Evolutionary conservation across 495 filamentous ascomycete species (phyloP), one percentile per base, ranked within the genome.

Genomic region (Lophiostoma macrostomum): DNA sequence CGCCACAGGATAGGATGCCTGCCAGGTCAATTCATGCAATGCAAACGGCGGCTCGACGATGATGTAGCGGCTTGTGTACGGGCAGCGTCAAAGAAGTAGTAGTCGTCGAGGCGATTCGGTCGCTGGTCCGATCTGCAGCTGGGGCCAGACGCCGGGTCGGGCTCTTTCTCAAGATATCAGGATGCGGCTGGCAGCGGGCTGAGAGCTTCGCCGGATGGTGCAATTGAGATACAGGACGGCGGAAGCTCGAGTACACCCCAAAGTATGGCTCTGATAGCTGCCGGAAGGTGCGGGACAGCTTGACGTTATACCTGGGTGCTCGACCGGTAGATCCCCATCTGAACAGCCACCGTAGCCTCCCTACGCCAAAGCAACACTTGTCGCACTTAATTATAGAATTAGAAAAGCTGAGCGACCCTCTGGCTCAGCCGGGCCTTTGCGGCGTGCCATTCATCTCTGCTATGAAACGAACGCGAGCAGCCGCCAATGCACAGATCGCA

Each of bases 401-500:
- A 37, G 34, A 12, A n/a, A 12, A 37, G 34, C 34, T 37, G 34
- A 37, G 20, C 34, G n/a, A 18, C 34, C 34, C 29, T 32, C 8
- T 7, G n/a, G n/a, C 7, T 32, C 29, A 32, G 7, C n/a, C n/a
- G 29, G 29, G 29, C 29, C 29, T 32, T 32, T 7, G 7, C 29
- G 29, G 7, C 7, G 7, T n/a, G n/a, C 29, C 7, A n/a, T n/a
- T 32, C 29, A 32, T 16, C 20, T 6, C 34, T 37, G 34, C 34
- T 16, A 37, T 43, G 39, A 43, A 43, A 43, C 39, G 4, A 23
- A 22, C 25, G 7, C 6, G 12, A n/a, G 16, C 12, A 20, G 39
- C 39, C 39, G 39, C 39, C 39, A 4, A 19, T 22, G 39, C 39
- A 43, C 39, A 22, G 39, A 27, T 43, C 39, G 39, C 39, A 14